phyloP scores from a whole-genome alignment of 2,329 filamentous ascomycete species.

The Alternaria conjuncta region DNA sequence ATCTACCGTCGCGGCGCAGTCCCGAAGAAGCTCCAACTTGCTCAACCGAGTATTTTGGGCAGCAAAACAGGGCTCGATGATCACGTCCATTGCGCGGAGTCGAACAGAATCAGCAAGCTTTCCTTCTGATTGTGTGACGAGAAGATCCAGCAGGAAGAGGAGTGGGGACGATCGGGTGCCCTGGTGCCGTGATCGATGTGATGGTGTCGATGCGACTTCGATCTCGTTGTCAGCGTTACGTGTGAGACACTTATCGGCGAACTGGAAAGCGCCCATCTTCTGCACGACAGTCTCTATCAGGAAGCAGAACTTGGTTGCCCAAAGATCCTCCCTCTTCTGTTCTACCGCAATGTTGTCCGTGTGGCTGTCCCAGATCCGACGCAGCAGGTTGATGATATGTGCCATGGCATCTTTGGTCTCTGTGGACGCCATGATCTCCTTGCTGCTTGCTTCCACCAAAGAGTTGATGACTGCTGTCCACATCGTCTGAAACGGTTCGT shows the following conservation, averaged over 20 bases:
- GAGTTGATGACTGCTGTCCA: conserved; percentile 69
- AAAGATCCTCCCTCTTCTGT: conserved; percentile 48
- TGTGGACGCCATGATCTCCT: conserved; percentile 87
- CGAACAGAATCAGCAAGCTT: conserved; percentile 49
- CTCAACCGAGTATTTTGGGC: conserved; percentile 43
- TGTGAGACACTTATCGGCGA: conserved; percentile 57
- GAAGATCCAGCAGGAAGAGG: conserved; percentile 68
- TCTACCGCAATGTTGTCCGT: conserved; percentile 45
- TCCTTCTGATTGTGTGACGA: conserved; percentile 55
- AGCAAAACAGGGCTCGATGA: conserved; percentile 66
- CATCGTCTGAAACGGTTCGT: conserved; percentile 61
- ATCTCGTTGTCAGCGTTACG: conserved; percentile 66
- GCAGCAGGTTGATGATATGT: conserved; percentile 71
- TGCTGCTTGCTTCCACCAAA: conserved; percentile 71
- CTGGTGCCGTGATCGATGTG: conserved; percentile 59
- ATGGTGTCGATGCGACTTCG: conserved; percentile 70
- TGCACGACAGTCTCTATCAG: conserved; percentile 59
- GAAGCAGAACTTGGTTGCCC: conserved; percentile 59
- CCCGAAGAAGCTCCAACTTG: conserved; percentile 49
- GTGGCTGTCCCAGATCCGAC: conserved; percentile 70
- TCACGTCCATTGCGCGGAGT: conserved; percentile 49
- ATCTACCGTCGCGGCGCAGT: conserved; percentile 36
- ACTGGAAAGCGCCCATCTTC: conserved; percentile 58
- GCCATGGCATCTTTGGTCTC: conserved; percentile 84
- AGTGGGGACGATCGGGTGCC: conserved; percentile 65